A percentile compares a stretch with the other conserved stretches of the same genome.
phyloP scores from a whole-genome alignment of 2,329 filamentous ascomycete genomes.

The Arthroderma sp. region DNA sequence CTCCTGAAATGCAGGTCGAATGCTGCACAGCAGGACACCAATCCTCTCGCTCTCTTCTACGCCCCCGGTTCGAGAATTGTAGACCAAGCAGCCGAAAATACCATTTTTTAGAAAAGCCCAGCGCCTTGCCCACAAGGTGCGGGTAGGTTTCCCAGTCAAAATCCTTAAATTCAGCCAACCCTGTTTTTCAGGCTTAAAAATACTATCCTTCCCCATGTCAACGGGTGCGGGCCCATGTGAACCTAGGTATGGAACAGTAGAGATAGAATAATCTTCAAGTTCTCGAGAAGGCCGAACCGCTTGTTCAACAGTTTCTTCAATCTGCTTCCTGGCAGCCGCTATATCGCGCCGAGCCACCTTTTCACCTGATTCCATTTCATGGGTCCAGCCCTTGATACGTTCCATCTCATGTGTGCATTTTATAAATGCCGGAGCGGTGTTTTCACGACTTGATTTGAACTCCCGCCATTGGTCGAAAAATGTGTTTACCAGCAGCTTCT shows the following conservation, averaged over 20 bases:
- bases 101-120: constrained; percentile 96
- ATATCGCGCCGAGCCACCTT: constrained; percentile 70
- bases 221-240: constrained; percentile 52
- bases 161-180: constrained; percentile 83
- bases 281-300: constrained; percentile 72
- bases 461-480: constrained; percentile 83
- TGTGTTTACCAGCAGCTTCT: constrained; percentile 72
- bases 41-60: constrained; percentile 95
- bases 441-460: constrained; percentile 59
- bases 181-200: constrained; percentile 60
- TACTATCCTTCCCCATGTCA: constrained; percentile 35
- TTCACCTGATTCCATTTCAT: constrained; percentile 87
- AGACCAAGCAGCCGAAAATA: constrained; percentile 88
- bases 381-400: constrained; percentile 79
- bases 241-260: constrained; percentile 77
- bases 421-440: constrained; percentile 46
- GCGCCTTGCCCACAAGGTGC: constrained; percentile 76
- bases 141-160: constrained; percentile 72
- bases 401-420: constrained; percentile 74
- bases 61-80: constrained; percentile 62
- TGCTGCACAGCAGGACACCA: constrained; percentile 83
- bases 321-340: constrained; percentile 61
- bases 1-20: constrained; percentile 79
- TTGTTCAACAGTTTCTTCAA: constrained; percentile 63
- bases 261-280: constrained; percentile 80